These are phyloP conservation scores for Alternaria brassicae DNA, from an alignment of 2,329 filamentous ascomycete genomes.

Conservation along the genomic window DNA sequence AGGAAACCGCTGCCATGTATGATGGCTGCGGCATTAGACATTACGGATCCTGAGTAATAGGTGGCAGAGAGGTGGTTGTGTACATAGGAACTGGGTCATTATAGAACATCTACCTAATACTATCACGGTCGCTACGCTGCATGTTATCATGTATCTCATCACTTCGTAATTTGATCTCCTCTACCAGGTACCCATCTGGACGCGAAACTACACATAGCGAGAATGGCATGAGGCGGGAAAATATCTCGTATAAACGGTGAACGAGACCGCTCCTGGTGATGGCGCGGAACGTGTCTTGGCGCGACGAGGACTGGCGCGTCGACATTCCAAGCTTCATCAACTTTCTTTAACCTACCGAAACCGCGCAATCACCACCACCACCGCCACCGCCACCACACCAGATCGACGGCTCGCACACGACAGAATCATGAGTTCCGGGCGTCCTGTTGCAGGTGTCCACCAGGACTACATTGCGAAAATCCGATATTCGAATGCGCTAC, in stretches of 20 bases:
- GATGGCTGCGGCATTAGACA: conserved; percentile 24
- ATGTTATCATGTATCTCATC: not conserved
- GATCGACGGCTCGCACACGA: conserved; percentile 5
- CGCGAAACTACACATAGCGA: too few relatives aligned
- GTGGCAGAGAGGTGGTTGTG: conserved; percentile 28
- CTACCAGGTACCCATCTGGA: too few relatives aligned
- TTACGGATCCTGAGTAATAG: conserved; percentile 34
- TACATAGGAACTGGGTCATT: conserved; percentile 25
- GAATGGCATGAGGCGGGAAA: not conserved
- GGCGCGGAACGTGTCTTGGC: conserved; percentile 25
- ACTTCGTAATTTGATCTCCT: not conserved
- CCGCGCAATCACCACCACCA: conserved; percentile 19
- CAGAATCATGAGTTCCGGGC: conserved; percentile 37
- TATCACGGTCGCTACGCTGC: conserved; percentile 34
- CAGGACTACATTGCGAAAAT: conserved; percentile 98
- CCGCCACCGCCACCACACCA: conserved; percentile 16
- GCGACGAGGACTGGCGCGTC: conserved; percentile 31
- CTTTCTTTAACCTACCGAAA: conserved; percentile 33
- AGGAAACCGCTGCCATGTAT: conserved; percentile 20
- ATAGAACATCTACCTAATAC: conserved; percentile 40
- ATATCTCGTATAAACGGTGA: not conserved
- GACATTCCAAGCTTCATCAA: conserved; percentile 29
- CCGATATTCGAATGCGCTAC: conserved; percentile 93
- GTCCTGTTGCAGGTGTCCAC: conserved; percentile 60
- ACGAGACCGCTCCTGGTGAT: conserved; percentile 5